phyloP scores from a whole-genome alignment of 306 rosid genomes.

The Calophaca sinica region DNA sequence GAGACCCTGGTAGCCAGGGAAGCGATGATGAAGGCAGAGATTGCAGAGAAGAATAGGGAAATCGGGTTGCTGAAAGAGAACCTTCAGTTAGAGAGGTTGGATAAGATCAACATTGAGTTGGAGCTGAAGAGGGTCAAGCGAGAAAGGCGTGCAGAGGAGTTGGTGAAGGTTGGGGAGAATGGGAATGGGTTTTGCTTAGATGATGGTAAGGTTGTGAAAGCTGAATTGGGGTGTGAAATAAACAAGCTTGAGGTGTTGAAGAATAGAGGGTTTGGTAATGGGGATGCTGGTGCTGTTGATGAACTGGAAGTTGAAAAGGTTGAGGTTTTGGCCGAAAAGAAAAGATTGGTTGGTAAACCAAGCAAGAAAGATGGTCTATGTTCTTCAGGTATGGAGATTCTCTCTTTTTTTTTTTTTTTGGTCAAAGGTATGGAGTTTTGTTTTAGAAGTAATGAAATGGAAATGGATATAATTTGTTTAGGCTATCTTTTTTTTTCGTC shows the following conservation, averaged over 20 bases:
- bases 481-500: too few species aligned
- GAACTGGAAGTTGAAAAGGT: neutral
- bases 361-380: neutral
- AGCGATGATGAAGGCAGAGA: neutral
- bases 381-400: conserved; percentile 40
- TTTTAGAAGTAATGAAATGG: conserved; percentile 3
- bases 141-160: neutral
- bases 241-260: neutral
- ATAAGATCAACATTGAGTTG: neutral
- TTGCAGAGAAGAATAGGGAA: conserved; percentile 29
- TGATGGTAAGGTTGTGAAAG: neutral
- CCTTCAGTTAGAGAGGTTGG: neutral
- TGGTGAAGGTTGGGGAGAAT: too few species aligned
- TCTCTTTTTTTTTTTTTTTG: too few species aligned
- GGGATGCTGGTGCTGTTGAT: neutral
- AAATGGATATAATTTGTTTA: conserved; percentile 1
- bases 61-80: neutral
- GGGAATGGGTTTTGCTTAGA: neutral
- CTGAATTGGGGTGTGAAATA: neutral
- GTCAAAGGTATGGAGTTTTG: too few species aligned
- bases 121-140: neutral
- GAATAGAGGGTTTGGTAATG: conserved; percentile 9
- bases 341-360: neutral
- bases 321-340: neutral
- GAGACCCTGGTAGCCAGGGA: conserved; percentile 34